phyloP scores from a whole-genome alignment of 306 rosid species.

The Quercus berberidifolia region DNA sequence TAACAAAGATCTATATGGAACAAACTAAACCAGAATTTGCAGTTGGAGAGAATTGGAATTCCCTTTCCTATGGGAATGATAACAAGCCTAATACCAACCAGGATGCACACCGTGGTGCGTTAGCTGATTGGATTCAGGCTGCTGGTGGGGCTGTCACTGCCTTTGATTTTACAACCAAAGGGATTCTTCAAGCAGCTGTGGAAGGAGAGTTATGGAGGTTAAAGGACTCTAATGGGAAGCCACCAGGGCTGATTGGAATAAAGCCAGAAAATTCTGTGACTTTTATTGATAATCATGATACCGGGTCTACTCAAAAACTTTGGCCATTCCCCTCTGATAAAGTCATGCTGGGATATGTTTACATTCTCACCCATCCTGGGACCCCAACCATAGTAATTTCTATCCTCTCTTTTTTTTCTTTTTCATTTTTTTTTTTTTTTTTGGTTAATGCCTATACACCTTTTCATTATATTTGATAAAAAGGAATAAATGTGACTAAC shows the following conservation, averaged over 20 bases:
- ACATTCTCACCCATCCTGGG: slow-evolving; percentile 88
- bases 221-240: slow-evolving; percentile 50
- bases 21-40: slow-evolving; percentile 64
- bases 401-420: neutral
- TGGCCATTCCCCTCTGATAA: slow-evolving; percentile 73
- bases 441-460: no score
- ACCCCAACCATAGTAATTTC: slow-evolving; percentile 56
- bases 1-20: slow-evolving; percentile 51
- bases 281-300: slow-evolving; percentile 77
- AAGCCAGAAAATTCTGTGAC: slow-evolving; percentile 78
- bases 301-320: slow-evolving; percentile 45
- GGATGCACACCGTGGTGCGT: slow-evolving; percentile 28
- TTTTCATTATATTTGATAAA: no score
- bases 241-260: slow-evolving; percentile 69
- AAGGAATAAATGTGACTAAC: no score
- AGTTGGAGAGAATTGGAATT: slow-evolving; percentile 75
- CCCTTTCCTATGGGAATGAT: slow-evolving; percentile 24
- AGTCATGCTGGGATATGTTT: slow-evolving; percentile 77
- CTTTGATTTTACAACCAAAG: slow-evolving; percentile 51
- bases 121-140: slow-evolving; percentile 35
- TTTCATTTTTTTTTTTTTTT: no score
- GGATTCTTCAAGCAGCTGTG: slow-evolving; percentile 53
- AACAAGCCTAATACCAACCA: slow-evolving; percentile 41
- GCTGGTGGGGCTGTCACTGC: slow-evolving; percentile 44
- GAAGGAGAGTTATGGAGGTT: slow-evolving; percentile 59